Percentiles rank a stretch among this genome's conserved stretches.
Conservation (phyloP, 805 yeast species). For the Kodamaea laetipori region DNA sequence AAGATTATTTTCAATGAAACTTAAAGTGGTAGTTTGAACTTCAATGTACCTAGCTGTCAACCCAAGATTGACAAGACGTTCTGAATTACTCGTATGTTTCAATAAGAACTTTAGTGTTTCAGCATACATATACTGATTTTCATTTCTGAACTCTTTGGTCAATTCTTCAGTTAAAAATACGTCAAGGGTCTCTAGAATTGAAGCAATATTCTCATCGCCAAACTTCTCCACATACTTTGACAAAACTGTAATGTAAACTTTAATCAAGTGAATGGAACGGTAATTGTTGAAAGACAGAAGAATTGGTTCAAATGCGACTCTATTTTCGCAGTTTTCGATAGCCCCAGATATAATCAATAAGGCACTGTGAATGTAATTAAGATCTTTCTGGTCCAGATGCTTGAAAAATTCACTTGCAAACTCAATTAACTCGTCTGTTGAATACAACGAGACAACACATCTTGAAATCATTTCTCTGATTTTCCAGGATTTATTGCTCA, state of each 20-base stretch:
- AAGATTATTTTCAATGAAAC: constrained; percentile 23
- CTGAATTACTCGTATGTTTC: constrained; percentile 6
- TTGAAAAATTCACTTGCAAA: constrained; percentile 29
- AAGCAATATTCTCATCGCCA: neutral
- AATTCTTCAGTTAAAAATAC: neutral
- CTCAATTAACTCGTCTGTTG: constrained; percentile 11
- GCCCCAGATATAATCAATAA: constrained; percentile 23
- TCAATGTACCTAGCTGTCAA: constrained; percentile 20
- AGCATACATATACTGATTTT: constrained; percentile 9
- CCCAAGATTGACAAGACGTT: constrained; percentile 30
- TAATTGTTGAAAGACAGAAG: constrained; percentile 22
- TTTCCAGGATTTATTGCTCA: constrained; percentile 70
- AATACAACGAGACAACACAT: constrained; percentile 56
- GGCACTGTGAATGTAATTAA: constrained; percentile 13
- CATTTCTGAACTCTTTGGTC: constrained; percentile 28
- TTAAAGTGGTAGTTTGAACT: constrained; percentile 29
- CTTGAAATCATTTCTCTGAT: constrained; percentile 85
- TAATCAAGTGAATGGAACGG: constrained; percentile 10
- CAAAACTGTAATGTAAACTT: constrained; percentile 5
- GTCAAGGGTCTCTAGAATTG: neutral
- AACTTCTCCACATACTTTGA: neutral
- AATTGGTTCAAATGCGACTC: constrained; percentile 60
- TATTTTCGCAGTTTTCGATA: constrained; percentile 31
- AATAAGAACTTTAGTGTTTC: constrained; percentile 13
- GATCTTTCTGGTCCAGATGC: constrained; percentile 8